These are phyloP conservation scores for Trichosporon sp. DNA, from an alignment of 1,284 basidiomycete genomes.

Conservation along the genomic window DNA sequence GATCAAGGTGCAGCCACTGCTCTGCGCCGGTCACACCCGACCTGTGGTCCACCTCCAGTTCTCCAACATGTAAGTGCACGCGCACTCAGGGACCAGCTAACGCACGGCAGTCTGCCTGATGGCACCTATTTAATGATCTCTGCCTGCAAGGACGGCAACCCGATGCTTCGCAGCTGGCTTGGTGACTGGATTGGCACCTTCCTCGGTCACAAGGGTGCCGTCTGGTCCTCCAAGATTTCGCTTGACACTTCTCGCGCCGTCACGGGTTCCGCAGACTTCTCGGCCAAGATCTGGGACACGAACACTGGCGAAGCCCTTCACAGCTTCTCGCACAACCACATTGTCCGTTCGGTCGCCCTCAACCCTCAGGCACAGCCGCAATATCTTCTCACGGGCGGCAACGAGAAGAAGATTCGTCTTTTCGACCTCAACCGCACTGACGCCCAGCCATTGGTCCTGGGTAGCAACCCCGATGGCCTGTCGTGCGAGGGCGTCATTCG, in stretches of 20 bases:
- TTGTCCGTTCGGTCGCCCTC: conserved; percentile 89
- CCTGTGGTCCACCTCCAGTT: conserved; percentile 93
- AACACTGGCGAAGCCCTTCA: conserved; percentile 78
- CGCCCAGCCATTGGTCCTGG: conserved; percentile 74
- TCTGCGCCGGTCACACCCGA: conserved; percentile 57
- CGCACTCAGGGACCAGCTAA: conserved; percentile 30
- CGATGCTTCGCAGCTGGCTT: conserved; percentile 92
- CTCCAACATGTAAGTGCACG: conserved; percentile 56
- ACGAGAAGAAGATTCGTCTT: conserved; percentile 95
- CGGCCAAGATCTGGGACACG: conserved; percentile 98
- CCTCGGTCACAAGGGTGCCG: conserved; percentile 93
- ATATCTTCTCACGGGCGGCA: conserved; percentile 59
- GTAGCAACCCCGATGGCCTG: conserved; percentile 55
- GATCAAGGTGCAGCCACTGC: conserved; percentile 49
- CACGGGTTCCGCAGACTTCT: conserved; percentile 94
- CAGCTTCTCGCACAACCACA: conserved; percentile 95
- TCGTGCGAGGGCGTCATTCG: conserved; percentile 81
- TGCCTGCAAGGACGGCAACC: conserved; percentile 93
- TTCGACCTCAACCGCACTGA: conserved; percentile 81
- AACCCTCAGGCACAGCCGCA: conserved; percentile 45
- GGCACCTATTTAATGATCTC: conserved; percentile 81
- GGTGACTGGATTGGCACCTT: conserved; percentile 99
- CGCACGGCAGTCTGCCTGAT: conserved; percentile 56
- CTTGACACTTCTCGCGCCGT: conserved; percentile 77
- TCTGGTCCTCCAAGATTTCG: conserved; percentile 95